Base-by-base conservation (phyloP, 495 filamentous ascomycete species). In the Bryoglossum gracile region DNA sequence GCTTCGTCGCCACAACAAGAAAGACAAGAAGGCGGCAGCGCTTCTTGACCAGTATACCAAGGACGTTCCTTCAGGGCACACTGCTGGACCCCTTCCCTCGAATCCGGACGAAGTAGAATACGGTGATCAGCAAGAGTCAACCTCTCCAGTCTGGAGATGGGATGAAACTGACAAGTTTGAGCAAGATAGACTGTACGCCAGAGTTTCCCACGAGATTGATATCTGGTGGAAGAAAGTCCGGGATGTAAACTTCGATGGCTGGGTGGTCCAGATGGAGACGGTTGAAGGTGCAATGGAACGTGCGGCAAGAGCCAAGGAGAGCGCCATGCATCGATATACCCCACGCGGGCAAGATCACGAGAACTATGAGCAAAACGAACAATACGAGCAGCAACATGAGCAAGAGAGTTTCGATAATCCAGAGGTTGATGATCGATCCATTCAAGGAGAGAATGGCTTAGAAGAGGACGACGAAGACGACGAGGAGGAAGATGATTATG, bases 401-500 rank as follows among this genome's bases (percentile, higher is more conserved):
- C 45, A 56, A 40, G 48, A 35, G 14, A 51, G 25, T 8, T 43
- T 53, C 32, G 41, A 25, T 18, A 32, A 47, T 10, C 85, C 88
- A 36, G 83, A 87, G 38, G 79, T 85, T 24, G 79, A 84, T 25
- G 80, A 86, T 22, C 30, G 59, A 26, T 59, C 56, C 16, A 73
- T 71, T 42, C 70, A 78, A 43, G 57, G 63, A 9, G 74, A 72
- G 2, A 75, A 78, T 51, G 71, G 65, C 3, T 61, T 68, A 9
- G 48, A 57, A 18, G 86, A 88, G 34, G 83, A 87, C 42, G 84
- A 89, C 34, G 80, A 84, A 17, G 83, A 87, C 18, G 77, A 80
- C 28, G 82, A 86, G 38, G 89, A 94, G 45, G 86, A 90, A 56
- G 84, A 86, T 40, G 81, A 80, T 2, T 83, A 87, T 51, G 82